Percentiles rank a stretch among this genome's conserved stretches.
Evolutionary conservation across 768 basidiomycete genomes (phyloP).

Genomic region (Psilocybe subaeruginosa): DNA sequence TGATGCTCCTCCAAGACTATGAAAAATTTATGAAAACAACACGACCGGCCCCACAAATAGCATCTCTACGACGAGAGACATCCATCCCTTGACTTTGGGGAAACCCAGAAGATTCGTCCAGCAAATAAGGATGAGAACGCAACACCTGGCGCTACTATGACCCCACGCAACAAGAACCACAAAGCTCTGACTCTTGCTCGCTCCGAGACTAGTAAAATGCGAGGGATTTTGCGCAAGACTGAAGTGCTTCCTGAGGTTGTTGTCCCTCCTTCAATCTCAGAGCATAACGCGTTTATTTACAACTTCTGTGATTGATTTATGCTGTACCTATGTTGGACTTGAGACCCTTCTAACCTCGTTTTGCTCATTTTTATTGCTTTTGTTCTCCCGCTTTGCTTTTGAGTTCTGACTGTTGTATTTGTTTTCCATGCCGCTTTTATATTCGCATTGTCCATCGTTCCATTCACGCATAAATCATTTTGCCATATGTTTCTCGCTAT

Average conservation of each 20-base stretch:
- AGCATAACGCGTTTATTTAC: constrained; percentile 47
- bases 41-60: constrained; percentile 35
- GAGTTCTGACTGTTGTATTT: constrained; percentile 7
- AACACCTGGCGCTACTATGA: constrained; percentile 30
- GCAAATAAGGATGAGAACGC: constrained; percentile 42
- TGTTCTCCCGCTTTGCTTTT: constrained; percentile 16
- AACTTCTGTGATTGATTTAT: constrained; percentile 43
- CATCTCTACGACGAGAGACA: constrained; percentile 32
- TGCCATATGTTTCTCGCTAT: constrained; percentile 14
- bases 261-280: constrained; percentile 58
- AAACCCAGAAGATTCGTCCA: constrained; percentile 50
- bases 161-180: constrained; percentile 43
- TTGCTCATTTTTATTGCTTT: constrained; percentile 15
- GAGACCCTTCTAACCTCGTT: not conserved
- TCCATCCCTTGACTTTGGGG: constrained; percentile 58
- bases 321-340: constrained; percentile 11
- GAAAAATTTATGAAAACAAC: constrained; percentile 28
- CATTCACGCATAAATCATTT: constrained; percentile 11
- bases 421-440: constrained; percentile 17
- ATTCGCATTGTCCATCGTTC: constrained; percentile 11
- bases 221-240: constrained; percentile 54
- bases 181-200: constrained; percentile 63
- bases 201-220: constrained; percentile 66
- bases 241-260: constrained; percentile 65
- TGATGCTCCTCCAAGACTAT: constrained; percentile 66